Evolutionary conservation across 495 filamentous ascomycete genomes (phyloP).

Genomic region (Terfezia claveryi): DNA sequence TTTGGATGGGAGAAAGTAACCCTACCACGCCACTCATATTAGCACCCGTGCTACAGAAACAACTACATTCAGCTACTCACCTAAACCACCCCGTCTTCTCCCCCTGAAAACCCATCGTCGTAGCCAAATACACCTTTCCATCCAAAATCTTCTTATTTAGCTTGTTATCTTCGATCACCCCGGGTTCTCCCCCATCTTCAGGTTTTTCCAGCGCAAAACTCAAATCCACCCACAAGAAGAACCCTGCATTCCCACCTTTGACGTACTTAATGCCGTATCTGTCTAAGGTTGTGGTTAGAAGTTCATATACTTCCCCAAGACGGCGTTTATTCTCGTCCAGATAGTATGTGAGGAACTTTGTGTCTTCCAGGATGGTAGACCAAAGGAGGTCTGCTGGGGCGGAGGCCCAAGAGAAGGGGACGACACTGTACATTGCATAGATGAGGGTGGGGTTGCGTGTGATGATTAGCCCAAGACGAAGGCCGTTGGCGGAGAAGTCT

Average conservation of each 20-base stretch:
- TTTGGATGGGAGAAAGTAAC: constrained; percentile 1
- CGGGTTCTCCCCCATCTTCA: not conserved
- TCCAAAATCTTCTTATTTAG: not conserved
- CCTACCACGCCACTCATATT: not conserved
- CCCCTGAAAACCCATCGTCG: not conserved
- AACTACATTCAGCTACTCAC: not conserved
- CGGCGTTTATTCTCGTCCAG: constrained; percentile 22
- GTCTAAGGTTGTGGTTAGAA: constrained; percentile 22
- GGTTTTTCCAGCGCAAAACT: constrained; percentile 1
- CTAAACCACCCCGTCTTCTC: constrained; percentile 1
- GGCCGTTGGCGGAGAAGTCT: constrained; percentile 34
- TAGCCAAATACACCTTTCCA: constrained; percentile 1
- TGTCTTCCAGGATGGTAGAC: constrained; percentile 27
- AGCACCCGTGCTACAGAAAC: too few relatives aligned
- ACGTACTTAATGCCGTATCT: constrained; percentile 24
- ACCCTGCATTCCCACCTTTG: constrained; percentile 18
- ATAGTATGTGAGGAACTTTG: constrained; percentile 26
- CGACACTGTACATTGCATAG: constrained; percentile 21
- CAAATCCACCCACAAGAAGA: constrained; percentile 41
- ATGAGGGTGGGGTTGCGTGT: constrained; percentile 28
- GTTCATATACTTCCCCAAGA: constrained; percentile 21
- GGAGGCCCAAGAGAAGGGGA: constrained; percentile 27
- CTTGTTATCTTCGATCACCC: not conserved
- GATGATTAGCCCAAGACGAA: constrained; percentile 33
- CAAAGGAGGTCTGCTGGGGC: constrained; percentile 26